phyloP scores from a whole-genome alignment of 1,284 basidiomycete genomes.

The Malassezia nana region DNA sequence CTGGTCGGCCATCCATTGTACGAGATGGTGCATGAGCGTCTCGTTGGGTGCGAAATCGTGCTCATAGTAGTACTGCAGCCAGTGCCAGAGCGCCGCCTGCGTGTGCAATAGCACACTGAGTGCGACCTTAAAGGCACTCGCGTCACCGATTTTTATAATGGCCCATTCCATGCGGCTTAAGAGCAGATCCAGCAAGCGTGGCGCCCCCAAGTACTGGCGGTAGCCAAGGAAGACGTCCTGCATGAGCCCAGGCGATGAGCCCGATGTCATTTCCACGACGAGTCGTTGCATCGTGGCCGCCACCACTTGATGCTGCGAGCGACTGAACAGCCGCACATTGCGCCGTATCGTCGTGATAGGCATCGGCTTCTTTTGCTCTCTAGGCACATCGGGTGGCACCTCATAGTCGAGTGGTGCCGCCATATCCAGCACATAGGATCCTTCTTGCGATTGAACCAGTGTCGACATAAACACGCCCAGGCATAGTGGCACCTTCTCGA shows the following conservation, averaged over 20 bases:
- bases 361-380: background rate
- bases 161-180: slow-evolving; percentile 15
- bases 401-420: slow-evolving; percentile 4
- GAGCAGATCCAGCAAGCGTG: slow-evolving; percentile 12
- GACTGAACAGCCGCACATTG: slow-evolving; percentile 1
- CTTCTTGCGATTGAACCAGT: background rate
- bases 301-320: slow-evolving; percentile 3
- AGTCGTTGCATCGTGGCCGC: slow-evolving; percentile 16
- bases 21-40: background rate
- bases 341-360: slow-evolving; percentile 1
- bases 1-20: slow-evolving; percentile 7
- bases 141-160: background rate
- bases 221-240: slow-evolving; percentile 13
- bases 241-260: slow-evolving; percentile 10
- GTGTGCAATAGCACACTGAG: slow-evolving; percentile 7
- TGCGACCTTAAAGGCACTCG: background rate
- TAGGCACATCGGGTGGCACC: background rate
- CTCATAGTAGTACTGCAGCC: slow-evolving; percentile 12
- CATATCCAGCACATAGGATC: slow-evolving; percentile 7
- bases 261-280: slow-evolving; percentile 17
- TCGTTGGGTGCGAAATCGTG: slow-evolving; percentile 9
- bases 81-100: slow-evolving; percentile 8
- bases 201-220: slow-evolving; percentile 11
- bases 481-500: background rate
- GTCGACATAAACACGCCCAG: slow-evolving; percentile 9